These are phyloP conservation scores for Zoysia pacifica DNA, from an alignment of 176 grass and related monocot species.

Conservation along the genomic window DNA sequence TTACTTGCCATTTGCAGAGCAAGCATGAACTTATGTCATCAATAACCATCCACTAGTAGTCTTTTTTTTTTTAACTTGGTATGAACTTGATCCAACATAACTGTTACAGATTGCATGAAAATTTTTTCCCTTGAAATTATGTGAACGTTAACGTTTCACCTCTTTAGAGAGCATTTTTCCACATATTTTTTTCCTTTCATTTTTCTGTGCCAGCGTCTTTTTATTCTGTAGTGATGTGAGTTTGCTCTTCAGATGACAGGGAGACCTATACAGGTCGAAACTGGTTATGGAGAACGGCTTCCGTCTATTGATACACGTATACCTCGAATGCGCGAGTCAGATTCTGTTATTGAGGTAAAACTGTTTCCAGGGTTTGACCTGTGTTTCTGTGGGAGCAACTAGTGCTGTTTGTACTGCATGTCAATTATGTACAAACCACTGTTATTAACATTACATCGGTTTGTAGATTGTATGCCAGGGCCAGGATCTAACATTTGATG, in stretches of 20 bases:
- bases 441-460: slow-evolving; percentile 26
- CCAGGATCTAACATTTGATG: slow-evolving; percentile 57
- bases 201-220: slow-evolving; percentile 1
- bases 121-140: no score
- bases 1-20: no score
- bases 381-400: slow-evolving; percentile 1
- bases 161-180: no score
- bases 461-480: slow-evolving; percentile 75
- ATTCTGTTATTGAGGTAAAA: slow-evolving; percentile 98
- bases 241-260: slow-evolving; percentile 76
- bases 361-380: slow-evolving; percentile 9
- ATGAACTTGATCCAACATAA: no score
- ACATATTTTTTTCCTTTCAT: not conserved
- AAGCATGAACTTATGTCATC: no score
- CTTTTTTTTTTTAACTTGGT: no score
- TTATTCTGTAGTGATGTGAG: slow-evolving; percentile 25
- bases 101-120: no score
- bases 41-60: no score
- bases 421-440: not conserved
- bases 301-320: slow-evolving; percentile 83
- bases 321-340: slow-evolving; percentile 75
- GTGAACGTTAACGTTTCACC: no score
- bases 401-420: not conserved
- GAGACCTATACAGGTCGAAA: slow-evolving; percentile 95
- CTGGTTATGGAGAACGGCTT: slow-evolving; percentile 70